Conservation (phyloP, 371 early-diverging fungal genomes). For the Apophysomyces elegans region DNA sequence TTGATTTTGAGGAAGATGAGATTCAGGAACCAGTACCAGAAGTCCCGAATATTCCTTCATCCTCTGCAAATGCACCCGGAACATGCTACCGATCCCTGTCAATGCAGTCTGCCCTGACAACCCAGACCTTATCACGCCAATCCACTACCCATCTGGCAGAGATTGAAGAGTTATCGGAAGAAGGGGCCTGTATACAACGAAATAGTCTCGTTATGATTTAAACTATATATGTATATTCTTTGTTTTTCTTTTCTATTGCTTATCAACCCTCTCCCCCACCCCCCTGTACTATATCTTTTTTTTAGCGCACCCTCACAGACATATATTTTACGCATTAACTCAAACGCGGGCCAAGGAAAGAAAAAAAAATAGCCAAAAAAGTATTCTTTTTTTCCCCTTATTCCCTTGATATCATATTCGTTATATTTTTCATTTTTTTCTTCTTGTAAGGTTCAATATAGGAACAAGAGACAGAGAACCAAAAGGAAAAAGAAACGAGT, state of each 20-base stretch:
- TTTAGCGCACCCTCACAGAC: too few species aligned
- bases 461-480: too few species aligned
- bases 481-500: too few species aligned
- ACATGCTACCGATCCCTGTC: conserved; percentile 14
- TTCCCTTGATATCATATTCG: too few species aligned
- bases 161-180: conserved; percentile 20
- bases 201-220: conserved; percentile 9
- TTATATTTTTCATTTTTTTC: too few species aligned
- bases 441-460: too few species aligned
- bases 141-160: conserved; percentile 28
- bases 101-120: conserved; percentile 17
- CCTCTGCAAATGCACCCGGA: conserved; percentile 1
- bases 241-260: background rate
- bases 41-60: conserved; percentile 4
- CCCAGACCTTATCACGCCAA: conserved; percentile 25
- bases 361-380: too few species aligned
- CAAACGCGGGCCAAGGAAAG: too few species aligned
- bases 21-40: background rate
- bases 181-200: conserved; percentile 5
- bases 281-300: background rate
- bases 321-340: too few species aligned
- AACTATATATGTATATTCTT: background rate
- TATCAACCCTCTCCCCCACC: background rate
- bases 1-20: conserved; percentile 17
- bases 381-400: too few species aligned